Conservation (phyloP, 345 rosid species). For the Hevea brasiliensis region DNA sequence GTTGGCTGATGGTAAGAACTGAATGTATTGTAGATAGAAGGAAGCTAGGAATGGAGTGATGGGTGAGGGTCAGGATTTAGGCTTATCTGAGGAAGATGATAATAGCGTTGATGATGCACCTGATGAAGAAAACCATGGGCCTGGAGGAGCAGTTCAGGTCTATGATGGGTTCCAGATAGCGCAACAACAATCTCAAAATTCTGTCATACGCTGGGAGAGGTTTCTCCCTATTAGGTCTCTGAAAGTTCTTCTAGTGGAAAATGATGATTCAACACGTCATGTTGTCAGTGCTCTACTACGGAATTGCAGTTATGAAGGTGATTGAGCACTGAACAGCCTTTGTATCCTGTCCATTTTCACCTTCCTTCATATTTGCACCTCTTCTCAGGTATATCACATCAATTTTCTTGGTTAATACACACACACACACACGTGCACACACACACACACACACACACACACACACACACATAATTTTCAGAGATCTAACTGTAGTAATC, state of each 20-base stretch:
- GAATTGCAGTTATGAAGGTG: conserved; percentile 83
- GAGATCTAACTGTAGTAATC: not conserved
- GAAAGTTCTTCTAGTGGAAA: conserved; percentile 73
- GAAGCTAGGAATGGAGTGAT: conserved; percentile 39
- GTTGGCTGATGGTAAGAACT: not conserved
- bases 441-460: too few species aligned
- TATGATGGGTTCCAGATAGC: conserved; percentile 7
- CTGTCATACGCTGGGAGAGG: conserved; percentile 64
- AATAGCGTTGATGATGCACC: conserved; percentile 37
- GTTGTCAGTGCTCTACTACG: conserved; percentile 78
- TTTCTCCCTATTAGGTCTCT: conserved; percentile 67
- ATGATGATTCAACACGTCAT: conserved; percentile 80
- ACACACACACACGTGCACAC: too few species aligned
- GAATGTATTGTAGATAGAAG: conserved; percentile 48
- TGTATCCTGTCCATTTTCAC: too few species aligned
- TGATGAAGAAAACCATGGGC: conserved; percentile 31
- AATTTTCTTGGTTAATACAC: not conserved
- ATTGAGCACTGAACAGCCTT: conserved; percentile 8
- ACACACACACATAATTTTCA: too few species aligned
- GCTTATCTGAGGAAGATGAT: conserved; percentile 50
- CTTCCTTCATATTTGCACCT: not conserved
- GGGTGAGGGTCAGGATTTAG: conserved; percentile 40
- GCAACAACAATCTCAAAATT: conserved; percentile 14
- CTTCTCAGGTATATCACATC: not conserved
- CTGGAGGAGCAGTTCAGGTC: conserved; percentile 23